Base-by-base conservation (phyloP, 2,329 filamentous ascomycete species). In the Elsinoe perseae region DNA sequence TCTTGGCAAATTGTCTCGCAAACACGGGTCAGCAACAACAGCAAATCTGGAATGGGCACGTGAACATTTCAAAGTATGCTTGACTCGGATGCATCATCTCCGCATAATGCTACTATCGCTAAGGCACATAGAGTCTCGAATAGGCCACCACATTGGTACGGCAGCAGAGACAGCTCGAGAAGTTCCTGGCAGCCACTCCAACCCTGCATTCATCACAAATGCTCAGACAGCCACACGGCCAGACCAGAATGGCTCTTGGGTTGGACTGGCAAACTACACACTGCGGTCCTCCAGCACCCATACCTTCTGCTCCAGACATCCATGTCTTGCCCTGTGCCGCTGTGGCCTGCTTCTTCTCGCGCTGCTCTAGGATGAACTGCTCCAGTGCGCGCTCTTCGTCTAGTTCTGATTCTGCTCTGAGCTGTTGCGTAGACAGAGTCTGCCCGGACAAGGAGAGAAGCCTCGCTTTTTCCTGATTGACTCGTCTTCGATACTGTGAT, bases 171-270 rank as follows among this genome's bases (percentile, higher is more conserved):
- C 93, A 98, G 67, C 89, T 95, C 61, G 91, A 89, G 69, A 95
- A 97, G 69, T 97, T 97, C 69, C 96, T 95, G 83, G 95, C 91
- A 2, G 93, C 93, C 60, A 97, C 77, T 42, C 89, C 92, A 32
- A 97, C 87, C 28, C 93, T 80, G 68, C 93, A 97, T 63, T 97
- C 93, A 69, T 98, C 93, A 68, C 93, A 97, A 10, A 97, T 78
- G 63, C 89, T 92, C 57, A 98, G 78, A 68, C 93, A 98, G 2
- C 93, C 87, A 69, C 93, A 98, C 0, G 93, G 93, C 93, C 93
- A 97, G 1, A 95, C 86, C 56, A 98, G 87, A 59, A 97, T 87
- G 6, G 88, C 95, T 16, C 93, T 80, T 2, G 90, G 84, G n/a
- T 81, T 80, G 56, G 83, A 83, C 69, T 97, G 92, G 68, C 93